phyloP scores from a whole-genome alignment of 164 flowering plant species.

The Tetrastigma voinierianum region DNA sequence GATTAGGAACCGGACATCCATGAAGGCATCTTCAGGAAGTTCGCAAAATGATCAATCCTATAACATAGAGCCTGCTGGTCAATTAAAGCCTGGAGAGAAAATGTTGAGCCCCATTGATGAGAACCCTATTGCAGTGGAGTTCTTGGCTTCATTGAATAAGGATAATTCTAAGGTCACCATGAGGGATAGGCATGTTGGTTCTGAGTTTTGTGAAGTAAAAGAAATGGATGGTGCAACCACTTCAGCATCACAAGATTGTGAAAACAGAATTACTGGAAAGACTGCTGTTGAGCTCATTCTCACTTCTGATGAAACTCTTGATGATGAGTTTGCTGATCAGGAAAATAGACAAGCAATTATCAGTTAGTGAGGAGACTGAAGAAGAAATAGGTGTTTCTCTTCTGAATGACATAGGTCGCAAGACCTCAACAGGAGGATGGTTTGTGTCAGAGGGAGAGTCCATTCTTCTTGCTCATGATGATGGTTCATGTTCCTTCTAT shows the following conservation, averaged over 20 bases:
- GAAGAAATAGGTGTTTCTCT: conserved; percentile 49
- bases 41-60: conserved; percentile 16
- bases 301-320: conserved; percentile 60
- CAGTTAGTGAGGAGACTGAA: conserved; percentile 50
- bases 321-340: conserved; percentile 78
- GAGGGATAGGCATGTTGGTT: conserved; percentile 10
- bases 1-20: conserved; percentile 43
- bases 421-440: conserved; percentile 92
- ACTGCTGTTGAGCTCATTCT: conserved; percentile 36
- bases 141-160: conserved; percentile 57
- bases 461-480: conserved; percentile 86
- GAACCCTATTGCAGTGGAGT: conserved; percentile 60
- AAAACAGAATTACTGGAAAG: conserved; percentile 21
- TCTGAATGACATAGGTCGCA: conserved; percentile 67
- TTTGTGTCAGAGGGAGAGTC: conserved; percentile 94
- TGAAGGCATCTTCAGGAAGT: conserved; percentile 29
- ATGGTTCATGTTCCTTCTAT: conserved; percentile 83
- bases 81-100: conserved; percentile 29
- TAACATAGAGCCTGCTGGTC: conserved; percentile 11
- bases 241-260: conserved; percentile 26
- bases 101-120: conserved; percentile 44
- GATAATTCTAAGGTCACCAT: conserved; percentile 19
- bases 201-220: conserved; percentile 38
- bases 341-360: conserved; percentile 45
- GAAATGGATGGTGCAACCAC: conserved; percentile 43